phyloP scores from a whole-genome alignment of 208 protist genomes.

The Leishmania tarentolae region DNA sequence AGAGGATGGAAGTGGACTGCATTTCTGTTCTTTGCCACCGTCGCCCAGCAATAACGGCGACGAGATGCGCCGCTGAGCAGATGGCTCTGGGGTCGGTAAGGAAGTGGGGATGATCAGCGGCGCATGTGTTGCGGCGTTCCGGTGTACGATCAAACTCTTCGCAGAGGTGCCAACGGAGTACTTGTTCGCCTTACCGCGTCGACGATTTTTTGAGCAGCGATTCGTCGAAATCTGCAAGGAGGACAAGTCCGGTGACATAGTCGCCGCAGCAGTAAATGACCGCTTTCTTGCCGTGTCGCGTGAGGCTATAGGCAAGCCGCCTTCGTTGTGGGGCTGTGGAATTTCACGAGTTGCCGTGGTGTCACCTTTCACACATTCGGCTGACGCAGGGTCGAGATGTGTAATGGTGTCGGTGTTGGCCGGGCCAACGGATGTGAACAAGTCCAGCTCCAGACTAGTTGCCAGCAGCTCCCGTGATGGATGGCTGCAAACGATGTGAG shows the following conservation, averaged over 20 bases:
- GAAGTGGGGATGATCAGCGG: not conserved
- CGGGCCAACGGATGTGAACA: conserved; percentile 16
- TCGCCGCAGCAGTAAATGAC: not conserved
- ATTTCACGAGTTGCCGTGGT: not conserved
- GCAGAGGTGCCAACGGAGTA: not conserved
- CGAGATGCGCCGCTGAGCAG: not conserved
- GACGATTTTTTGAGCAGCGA: not conserved
- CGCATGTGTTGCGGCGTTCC: not conserved
- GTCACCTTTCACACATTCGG: not conserved
- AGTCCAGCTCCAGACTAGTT: conserved; percentile 22
- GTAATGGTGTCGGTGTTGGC: conserved; percentile 15
- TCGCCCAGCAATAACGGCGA: not conserved
- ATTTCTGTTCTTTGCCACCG: not conserved
- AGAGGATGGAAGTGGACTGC: not conserved
- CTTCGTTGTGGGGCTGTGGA: not conserved
- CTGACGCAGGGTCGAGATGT: not conserved
- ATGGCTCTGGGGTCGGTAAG: not conserved
- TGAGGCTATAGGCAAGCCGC: not conserved
- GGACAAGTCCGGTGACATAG: conserved; percentile 10
- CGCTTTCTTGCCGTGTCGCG: not conserved
- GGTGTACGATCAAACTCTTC: not conserved
- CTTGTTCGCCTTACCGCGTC: not conserved
- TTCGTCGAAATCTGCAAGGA: conserved; percentile 6
- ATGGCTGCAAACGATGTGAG: conserved; percentile 5
- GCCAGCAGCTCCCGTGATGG: conserved; percentile 14